Conservation (phyloP, 306 rosid genomes). For the Adenanthera pavonina region DNA sequence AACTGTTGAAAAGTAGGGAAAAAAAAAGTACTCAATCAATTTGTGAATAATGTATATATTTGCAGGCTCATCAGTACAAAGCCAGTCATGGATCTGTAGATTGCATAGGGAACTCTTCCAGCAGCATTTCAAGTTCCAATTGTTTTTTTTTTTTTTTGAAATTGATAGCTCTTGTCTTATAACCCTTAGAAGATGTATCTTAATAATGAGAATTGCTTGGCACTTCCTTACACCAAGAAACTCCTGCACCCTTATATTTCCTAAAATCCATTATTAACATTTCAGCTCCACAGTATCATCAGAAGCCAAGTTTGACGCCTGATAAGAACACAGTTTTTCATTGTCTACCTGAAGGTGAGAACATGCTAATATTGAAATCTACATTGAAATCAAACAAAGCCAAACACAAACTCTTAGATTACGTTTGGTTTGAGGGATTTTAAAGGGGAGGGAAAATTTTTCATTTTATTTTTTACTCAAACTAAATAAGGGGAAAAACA, state of each 20-base stretch:
- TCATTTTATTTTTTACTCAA: no score
- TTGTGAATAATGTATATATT: slow-evolving; percentile 72
- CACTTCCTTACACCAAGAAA: not conserved
- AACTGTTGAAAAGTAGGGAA: not conserved
- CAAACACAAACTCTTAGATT: no score
- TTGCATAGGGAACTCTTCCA: slow-evolving; percentile 77
- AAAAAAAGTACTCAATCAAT: slow-evolving; percentile 3
- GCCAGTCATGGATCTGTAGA: slow-evolving; percentile 88
- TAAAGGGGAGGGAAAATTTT: no score
- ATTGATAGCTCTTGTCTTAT: slow-evolving; percentile 29
- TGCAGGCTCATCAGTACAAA: slow-evolving; percentile 70
- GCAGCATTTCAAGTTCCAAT: slow-evolving; percentile 94
- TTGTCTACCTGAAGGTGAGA: slow-evolving; percentile 9
- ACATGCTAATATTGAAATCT: no score
- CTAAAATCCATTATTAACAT: not conserved
- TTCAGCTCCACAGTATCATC: slow-evolving; percentile 27
- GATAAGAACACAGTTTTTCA: slow-evolving; percentile 13
- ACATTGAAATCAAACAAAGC: slow-evolving; percentile 7
- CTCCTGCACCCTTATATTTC: not conserved
- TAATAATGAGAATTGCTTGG: slow-evolving; percentile 40
- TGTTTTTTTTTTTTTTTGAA: slow-evolving; percentile 43
- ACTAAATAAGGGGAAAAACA: no score
- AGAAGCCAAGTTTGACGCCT: slow-evolving; percentile 23
- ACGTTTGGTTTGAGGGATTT: no score
- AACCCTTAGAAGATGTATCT: slow-evolving; percentile 61